Base-by-base conservation (phyloP, 1,139 yeast species). In the Saccharomycopsis hybrid region DNA sequence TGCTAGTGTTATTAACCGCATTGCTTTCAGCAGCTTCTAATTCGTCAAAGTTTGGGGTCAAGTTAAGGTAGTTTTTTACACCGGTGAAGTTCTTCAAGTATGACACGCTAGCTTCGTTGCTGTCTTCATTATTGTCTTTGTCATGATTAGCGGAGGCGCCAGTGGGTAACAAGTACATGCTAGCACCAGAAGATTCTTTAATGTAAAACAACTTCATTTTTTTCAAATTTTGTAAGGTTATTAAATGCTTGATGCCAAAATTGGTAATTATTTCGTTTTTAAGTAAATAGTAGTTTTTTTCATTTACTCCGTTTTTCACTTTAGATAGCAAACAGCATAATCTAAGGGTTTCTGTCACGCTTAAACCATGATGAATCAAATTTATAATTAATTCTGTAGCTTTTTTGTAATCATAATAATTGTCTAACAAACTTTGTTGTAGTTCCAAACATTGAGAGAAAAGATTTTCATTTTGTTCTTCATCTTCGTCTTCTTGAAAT, bases 401-500 rank as follows among this genome's bases (percentile, higher is more conserved):
- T 5, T 72, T 69, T 41, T 76, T 71, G 53, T 80, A 77, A 56
- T 81, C 84, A 54, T 77, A 62, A 9, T 78, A 68, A 54, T 74
- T 74, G 4, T 74, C 79, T 49, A 85, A 70, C 2, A 87, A 67
- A 47, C 82, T 85, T 64, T 89, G 95, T 61, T 89, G 94, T 45
- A 88, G 71, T 53, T 80, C 83, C 25, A 89, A 66, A 53, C 77
- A 72, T 30, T 71, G 69, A 57, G 81, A 80, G 62, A 81, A 81
- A 38, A 71, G 37, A 5, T 29, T 59, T 8, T 62, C 38, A n/a
- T 50, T 62, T 9, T 56, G 54, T 8, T 62, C 65, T 4, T 56
- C 60, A 9, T 9, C 18, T 3, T 58, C 61, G n/a, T 62, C 62
- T 2, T 58, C 59, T 18, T 59, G 59, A 8, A 32, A 25, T 4